Conservation (phyloP, 306 rosid genomes). For the Fragaria iinumae region DNA sequence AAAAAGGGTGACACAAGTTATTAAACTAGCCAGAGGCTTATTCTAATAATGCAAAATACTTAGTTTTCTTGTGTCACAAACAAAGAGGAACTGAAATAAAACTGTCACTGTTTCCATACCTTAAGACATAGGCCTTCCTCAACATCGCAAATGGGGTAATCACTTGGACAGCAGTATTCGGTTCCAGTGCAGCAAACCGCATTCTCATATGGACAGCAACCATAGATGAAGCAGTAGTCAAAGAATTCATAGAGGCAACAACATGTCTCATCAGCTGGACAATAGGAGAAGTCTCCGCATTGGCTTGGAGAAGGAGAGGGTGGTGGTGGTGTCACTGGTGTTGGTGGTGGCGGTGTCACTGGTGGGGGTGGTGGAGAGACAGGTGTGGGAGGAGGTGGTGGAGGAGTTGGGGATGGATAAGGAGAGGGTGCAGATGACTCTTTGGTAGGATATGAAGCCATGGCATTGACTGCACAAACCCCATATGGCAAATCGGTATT, state of each 20-base stretch:
- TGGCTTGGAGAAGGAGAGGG: slow-evolving; percentile 67
- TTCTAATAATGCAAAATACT: background rate
- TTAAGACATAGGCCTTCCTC: slow-evolving; percentile 60
- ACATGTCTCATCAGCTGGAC: slow-evolving; percentile 61
- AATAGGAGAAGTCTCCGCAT: slow-evolving; percentile 66
- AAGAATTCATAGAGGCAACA: slow-evolving; percentile 48
- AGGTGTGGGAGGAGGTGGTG: slow-evolving; percentile 47
- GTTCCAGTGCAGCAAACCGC: slow-evolving; percentile 73
- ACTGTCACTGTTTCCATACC: slow-evolving; percentile 28
- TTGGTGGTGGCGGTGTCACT: background rate
- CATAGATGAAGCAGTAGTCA: slow-evolving; percentile 50
- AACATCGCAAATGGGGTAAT: slow-evolving; percentile 68
- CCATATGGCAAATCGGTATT: slow-evolving; percentile 54
- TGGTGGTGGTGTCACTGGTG: slow-evolving; percentile 38
- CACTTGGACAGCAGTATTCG: slow-evolving; percentile 66
- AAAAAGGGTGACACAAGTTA: slow-evolving; percentile 7
- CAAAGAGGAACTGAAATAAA: background rate
- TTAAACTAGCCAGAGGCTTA: background rate
- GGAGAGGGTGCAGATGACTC: slow-evolving; percentile 52
- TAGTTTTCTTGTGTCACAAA: background rate
- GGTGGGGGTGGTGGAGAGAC: slow-evolving; percentile 24
- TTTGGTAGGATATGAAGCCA: slow-evolving; percentile 80
- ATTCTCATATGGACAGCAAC: slow-evolving; percentile 65
- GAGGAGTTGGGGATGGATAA: slow-evolving; percentile 45
- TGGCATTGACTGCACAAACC: slow-evolving; percentile 67